These are phyloP conservation scores for Phlebopus sp. DNA, from an alignment of 1,284 basidiomycete species.

Conservation along the genomic window DNA sequence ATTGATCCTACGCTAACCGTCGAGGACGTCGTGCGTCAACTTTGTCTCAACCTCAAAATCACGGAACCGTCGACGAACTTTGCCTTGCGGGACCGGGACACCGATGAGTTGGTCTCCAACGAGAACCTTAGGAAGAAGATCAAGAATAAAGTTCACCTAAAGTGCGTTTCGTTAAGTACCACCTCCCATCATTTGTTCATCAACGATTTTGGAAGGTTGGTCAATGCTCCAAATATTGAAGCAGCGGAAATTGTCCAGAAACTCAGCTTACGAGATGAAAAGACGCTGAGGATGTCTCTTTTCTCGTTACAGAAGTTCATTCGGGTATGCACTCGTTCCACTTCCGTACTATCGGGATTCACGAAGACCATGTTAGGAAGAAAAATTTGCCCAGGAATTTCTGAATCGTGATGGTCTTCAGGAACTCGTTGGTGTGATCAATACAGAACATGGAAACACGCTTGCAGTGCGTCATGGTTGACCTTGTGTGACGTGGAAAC, in stretches of 20 bases:
- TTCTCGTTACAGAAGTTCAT: constrained; percentile 86
- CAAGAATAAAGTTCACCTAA: constrained; percentile 73
- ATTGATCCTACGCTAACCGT: constrained; percentile 79
- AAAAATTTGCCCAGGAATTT: constrained; percentile 86
- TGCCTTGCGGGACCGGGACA: constrained; percentile 82
- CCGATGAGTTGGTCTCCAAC: constrained; percentile 88
- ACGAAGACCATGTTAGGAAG: constrained; percentile 54
- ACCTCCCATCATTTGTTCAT: constrained; percentile 3
- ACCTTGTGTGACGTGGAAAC: constrained; percentile 5
- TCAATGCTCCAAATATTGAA: constrained; percentile 79
- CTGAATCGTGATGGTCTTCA: constrained; percentile 73
- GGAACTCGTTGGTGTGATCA: constrained; percentile 75
- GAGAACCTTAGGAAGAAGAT: constrained; percentile 84
- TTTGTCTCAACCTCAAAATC: constrained; percentile 79
- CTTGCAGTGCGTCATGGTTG: constrained; percentile 60
- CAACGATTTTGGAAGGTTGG: constrained; percentile 49
- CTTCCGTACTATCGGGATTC: not conserved
- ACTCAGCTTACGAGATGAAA: constrained; percentile 61
- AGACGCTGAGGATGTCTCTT: constrained; percentile 62
- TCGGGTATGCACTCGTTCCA: constrained; percentile 40
- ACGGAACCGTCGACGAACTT: constrained; percentile 80
- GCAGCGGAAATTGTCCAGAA: constrained; percentile 79
- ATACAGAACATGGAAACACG: constrained; percentile 74
- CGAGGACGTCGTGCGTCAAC: constrained; percentile 75
- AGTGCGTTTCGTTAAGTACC: constrained; percentile 49